A percentile compares a stretch with the other conserved stretches of the same genome.
phyloP scores from a whole-genome alignment of 2,329 filamentous ascomycete species.

The Didymella pinodella region DNA sequence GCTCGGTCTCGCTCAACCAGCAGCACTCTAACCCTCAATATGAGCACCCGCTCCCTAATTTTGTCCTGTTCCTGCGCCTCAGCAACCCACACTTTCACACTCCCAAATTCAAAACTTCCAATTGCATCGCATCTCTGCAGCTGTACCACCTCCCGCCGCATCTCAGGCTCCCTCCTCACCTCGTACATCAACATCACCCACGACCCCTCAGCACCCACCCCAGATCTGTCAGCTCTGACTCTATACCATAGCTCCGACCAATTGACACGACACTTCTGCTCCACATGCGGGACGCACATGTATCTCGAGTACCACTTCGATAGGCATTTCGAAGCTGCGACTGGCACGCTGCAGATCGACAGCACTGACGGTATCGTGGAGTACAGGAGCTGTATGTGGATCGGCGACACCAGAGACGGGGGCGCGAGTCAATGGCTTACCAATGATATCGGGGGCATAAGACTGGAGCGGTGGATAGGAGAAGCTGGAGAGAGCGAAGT shows the following conservation, averaged over 20 bases:
- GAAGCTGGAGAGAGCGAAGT: not conserved
- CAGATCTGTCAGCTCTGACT: not conserved
- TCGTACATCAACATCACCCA: not conserved
- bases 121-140: not conserved
- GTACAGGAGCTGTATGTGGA: not conserved
- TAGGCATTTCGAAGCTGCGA: not conserved
- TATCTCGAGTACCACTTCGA: not conserved
- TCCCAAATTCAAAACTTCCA: not conserved
- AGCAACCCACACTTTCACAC: not conserved
- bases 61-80: not conserved
- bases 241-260: not conserved
- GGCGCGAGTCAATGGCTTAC: not conserved
- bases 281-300: not conserved
- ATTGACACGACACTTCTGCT: not conserved
- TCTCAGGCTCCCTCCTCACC: not conserved
- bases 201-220: not conserved
- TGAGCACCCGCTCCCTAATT: not conserved
- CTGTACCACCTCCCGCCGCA: not conserved
- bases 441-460: not conserved
- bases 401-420: not conserved
- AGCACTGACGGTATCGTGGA: not conserved
- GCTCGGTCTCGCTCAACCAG: too few species aligned
- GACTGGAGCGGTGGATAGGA: not conserved
- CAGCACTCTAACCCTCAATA: not conserved
- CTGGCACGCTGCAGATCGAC: not conserved